Base-by-base conservation (phyloP, 2,329 filamentous ascomycete species). In the Fusarium clavum region DNA sequence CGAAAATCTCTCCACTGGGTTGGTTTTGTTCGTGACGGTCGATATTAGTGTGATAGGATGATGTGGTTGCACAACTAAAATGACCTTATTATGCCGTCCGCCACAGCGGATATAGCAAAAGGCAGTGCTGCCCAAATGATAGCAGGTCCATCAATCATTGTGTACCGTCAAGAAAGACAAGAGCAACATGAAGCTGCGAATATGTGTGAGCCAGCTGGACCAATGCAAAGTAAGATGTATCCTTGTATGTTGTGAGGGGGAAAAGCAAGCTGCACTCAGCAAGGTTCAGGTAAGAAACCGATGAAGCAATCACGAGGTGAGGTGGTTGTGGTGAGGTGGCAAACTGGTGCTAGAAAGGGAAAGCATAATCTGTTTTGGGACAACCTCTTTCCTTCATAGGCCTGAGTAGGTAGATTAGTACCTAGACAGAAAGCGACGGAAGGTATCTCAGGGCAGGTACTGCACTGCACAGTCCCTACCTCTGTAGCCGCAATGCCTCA, bases 331-430 rank as follows among this genome's bases (percentile, higher is more conserved):
- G 43, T 69, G 69, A 69, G 63, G 64, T 74, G 69, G 69, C 70
- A 63, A 51, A 75, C 63, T 60, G 55, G 56, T 20, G 49, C 71
- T 70, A 51, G 55, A 70, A 73, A 72, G 30, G 71, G 69, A 71
- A 72, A 57, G 57, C 45, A 70, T 61, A 22, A 54, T 60, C 69
- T 71, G 60, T 62, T 71, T 71, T 68, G 38, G 69, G 69, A 66
- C 34, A 53, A 46, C 49, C 41, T 65, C 41, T 48, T 63, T 57
- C 47, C 68, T 55, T 51, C 55, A 48, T 45, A 53, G 55, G 43
- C 60, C 64, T 38, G 45, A 54, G 64, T 65, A 48, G 38, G 67
- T 47, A 57, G 51, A 12, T 27, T 27, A 27, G 25, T 27, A 27
- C 25, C 25, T 13, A 41, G 38, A 22, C 10, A 38, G 18, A 58